Evolutionary conservation across 208 protist species (phyloP).

Genomic region (Trichomonas gallinae): DNA sequence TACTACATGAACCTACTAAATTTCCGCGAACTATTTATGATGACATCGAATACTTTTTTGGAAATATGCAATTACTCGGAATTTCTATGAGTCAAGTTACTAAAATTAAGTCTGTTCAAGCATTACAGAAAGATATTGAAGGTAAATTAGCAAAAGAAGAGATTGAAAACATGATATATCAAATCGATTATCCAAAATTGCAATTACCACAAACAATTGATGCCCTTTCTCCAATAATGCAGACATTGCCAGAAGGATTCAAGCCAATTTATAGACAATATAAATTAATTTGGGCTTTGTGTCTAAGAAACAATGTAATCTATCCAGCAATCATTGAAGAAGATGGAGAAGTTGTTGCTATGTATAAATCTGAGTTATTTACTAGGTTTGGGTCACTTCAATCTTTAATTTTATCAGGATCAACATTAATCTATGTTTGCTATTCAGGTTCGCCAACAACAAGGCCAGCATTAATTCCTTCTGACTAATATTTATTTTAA

Average conservation of each 20-base stretch:
- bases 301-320: neutral
- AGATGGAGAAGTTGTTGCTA: neutral
- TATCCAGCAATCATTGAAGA: neutral
- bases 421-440: neutral
- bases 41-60: neutral
- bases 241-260: neutral
- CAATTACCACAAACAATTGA: neutral
- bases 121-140: neutral
- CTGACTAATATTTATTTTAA: neutral
- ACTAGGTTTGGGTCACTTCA: neutral
- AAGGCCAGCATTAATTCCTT: neutral
- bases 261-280: neutral
- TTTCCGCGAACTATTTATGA: neutral
- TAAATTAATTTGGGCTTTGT: neutral
- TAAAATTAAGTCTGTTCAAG: neutral
- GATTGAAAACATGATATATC: neutral
- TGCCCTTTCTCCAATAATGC: neutral
- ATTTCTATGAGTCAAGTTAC: neutral
- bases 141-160: neutral
- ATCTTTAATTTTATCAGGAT: neutral
- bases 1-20: neutral
- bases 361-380: neutral
- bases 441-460: neutral
- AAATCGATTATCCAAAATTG: neutral
- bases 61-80: neutral